Percentiles rank a stretch among this genome's conserved stretches.
phyloP scores from a whole-genome alignment of 768 basidiomycete species.

The Arthromyces matolae region DNA sequence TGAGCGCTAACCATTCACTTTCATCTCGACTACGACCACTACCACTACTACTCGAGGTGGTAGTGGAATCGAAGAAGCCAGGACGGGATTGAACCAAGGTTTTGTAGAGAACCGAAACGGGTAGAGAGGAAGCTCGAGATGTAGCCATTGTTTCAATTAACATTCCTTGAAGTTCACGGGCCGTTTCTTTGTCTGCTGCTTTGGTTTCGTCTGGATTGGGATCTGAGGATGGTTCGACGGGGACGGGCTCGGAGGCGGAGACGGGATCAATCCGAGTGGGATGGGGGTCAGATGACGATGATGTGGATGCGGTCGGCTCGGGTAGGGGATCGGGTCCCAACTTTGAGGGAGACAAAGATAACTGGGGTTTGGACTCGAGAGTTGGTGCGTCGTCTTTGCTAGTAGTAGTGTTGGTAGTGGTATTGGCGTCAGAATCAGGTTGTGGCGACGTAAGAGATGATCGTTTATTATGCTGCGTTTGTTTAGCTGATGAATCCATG shows the following conservation, averaged over 20 bases:
- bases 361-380: too few relatives aligned
- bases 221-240: not conserved
- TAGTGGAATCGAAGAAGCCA: too few relatives aligned
- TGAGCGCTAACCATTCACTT: constrained; percentile 46
- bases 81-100: constrained; percentile 53
- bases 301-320: constrained; percentile 5
- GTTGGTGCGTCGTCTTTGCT: too few relatives aligned
- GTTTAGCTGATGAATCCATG: too few relatives aligned
- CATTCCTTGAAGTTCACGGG: too few relatives aligned
- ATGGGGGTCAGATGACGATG: not conserved
- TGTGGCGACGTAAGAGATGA: too few relatives aligned
- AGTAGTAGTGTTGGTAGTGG: too few relatives aligned
- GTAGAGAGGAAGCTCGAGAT: constrained; percentile 67
- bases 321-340: too few relatives aligned
- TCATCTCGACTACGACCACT: constrained; percentile 39
- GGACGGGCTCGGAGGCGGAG: not conserved
- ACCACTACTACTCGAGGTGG: too few relatives aligned
- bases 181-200: constrained; percentile 38
- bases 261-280: not conserved
- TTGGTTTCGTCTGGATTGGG: constrained; percentile 9
- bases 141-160: constrained; percentile 67
- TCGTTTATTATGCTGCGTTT: too few relatives aligned
- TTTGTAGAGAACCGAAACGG: constrained; percentile 50
- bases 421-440: too few relatives aligned
- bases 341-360: too few relatives aligned